Evolutionary conservation across 2,329 filamentous ascomycete genomes (phyloP), one percentile per base, ranked within the genome.

Genomic region (Aspergillus jensenii): DNA sequence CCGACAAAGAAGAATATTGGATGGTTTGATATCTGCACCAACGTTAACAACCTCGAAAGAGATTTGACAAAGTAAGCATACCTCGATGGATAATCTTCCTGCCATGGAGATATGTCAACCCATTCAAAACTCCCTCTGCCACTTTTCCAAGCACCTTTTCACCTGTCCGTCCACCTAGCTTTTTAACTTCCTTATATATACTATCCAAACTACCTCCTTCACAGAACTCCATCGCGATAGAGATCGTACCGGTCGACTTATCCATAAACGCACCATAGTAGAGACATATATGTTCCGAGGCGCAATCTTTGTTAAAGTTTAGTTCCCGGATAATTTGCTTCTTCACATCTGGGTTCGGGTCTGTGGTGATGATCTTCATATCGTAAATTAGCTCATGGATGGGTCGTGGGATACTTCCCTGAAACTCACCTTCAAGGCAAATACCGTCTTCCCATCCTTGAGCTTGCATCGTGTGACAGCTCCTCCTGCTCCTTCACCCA

Each of bases 251-350:
- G 9, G 91, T 96, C n/a, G 91, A 89, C 58, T 95, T 90, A 72
- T 99, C 93, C 73, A 96, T 91, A 73, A 98, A 99, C 41, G 93
- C 93, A 62, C 95, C 95, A 70, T 97, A 99, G 78, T 99, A 99
- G 62, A 90, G 87, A 78, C 95, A 99, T 69, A 99, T 99, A 74
- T 98, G 92, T 59, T 95, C 89, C 4, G 92, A 97, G 6, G 91
- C 92, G 73, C 95, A 98, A 65, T 93, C 91, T 77, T 97, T 97
- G 82, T 99, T 99, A 83, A 98, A 99, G 61, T 90, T 91, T 53
- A 99, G 82, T 75, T 99, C 95, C 71, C 95, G 90, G 59, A 98
- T 86, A 67, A 99, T 99, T 77, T 99, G 95, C 74, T 96, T 97
- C 82, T 97, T 98, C 61, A 98, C 91, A 72, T 97, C 93, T 12